Evolutionary conservation across 176 grass and related monocot species (phyloP), one percentile per base, ranked within the genome.

Genomic region (Puya raimondii): DNA sequence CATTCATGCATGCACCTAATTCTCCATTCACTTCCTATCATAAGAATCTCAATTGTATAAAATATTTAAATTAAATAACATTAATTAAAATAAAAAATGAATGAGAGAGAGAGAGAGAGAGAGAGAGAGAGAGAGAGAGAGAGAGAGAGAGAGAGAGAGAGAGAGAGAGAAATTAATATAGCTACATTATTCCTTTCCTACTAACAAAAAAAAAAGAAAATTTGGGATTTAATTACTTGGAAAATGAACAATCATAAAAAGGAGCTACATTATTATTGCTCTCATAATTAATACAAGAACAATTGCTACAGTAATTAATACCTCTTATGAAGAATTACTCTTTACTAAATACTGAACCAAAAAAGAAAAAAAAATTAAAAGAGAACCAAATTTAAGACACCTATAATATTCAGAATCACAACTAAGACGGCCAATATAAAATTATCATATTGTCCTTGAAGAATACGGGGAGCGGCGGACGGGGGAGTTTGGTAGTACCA

Each of bases 401-500:
- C 14, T 3, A 53, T 9, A 16, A 47, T 6, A 3, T 42, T 48
- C 12, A 47, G 4, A n/a, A 10, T 14, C 64, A 67, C 2, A 13
- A 67, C 47, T 58, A 12, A 58, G 2, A 61, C 6, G 1, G 3
- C 3, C 1, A 61, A 9, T 2, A 13, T 16, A 9, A 12, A 27
- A 16, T 42, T 23, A 65, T 2, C 12, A 26, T 50, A 12, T 2
- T 51, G 5, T 21, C 3, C 7, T 12, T 48, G 14, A 74, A 0
- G 48, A 51, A 20, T 11, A 11, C n/a, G 8, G 42, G 72, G 64
- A 25, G 47, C 33, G 11, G 57, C 9, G 11, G 58, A 66, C 1
- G 50, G 23, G 8, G 81, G 42, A 14, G 83, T 48, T 56, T 23
- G 68, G 79, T 91, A 86, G 77, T 91, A 91, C 92, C 92, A 96